These are phyloP conservation scores for Lithospermum erythrorhizon DNA, from an alignment of 257 asterid genomes.

Conservation along the genomic window DNA sequence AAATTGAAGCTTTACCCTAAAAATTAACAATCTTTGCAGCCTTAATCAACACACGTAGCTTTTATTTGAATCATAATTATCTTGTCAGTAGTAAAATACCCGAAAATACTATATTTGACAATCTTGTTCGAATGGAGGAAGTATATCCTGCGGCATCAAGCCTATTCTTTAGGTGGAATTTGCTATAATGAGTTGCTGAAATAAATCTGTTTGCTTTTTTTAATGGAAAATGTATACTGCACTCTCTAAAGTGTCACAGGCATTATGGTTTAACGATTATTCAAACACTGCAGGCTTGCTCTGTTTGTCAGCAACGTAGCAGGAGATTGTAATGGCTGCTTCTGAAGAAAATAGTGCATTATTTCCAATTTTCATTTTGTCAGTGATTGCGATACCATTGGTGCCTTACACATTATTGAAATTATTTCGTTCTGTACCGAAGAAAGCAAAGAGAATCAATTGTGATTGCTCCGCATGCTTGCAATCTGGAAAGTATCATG, in stretches of 20 bases:
- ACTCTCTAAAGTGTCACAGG: neutral
- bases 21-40: too few relatives aligned
- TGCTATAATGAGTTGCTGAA: neutral
- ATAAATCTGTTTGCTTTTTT: neutral
- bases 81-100: too few relatives aligned
- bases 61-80: too few relatives aligned
- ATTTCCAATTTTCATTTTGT: slow-evolving; percentile 77
- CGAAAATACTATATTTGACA: too few relatives aligned
- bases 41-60: too few relatives aligned
- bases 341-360: slow-evolving; percentile 70
- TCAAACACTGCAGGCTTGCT: slow-evolving; percentile 25
- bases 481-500: slow-evolving; percentile 64
- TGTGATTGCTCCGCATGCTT: slow-evolving; percentile 77
- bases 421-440: slow-evolving; percentile 54
- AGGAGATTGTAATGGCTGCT: slow-evolving; percentile 49
- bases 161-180: neutral
- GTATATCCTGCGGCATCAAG: too few relatives aligned
- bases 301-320: slow-evolving; percentile 12
- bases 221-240: neutral
- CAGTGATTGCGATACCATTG: slow-evolving; percentile 75
- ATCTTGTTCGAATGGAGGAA: too few relatives aligned
- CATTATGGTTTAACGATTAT: slow-evolving; percentile 1
- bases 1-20: too few relatives aligned
- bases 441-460: slow-evolving; percentile 53
- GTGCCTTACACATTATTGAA: slow-evolving; percentile 77